These are phyloP conservation scores for Claviceps purpurea DNA, from an alignment of 2,329 filamentous ascomycete genomes.

Conservation along the genomic window DNA sequence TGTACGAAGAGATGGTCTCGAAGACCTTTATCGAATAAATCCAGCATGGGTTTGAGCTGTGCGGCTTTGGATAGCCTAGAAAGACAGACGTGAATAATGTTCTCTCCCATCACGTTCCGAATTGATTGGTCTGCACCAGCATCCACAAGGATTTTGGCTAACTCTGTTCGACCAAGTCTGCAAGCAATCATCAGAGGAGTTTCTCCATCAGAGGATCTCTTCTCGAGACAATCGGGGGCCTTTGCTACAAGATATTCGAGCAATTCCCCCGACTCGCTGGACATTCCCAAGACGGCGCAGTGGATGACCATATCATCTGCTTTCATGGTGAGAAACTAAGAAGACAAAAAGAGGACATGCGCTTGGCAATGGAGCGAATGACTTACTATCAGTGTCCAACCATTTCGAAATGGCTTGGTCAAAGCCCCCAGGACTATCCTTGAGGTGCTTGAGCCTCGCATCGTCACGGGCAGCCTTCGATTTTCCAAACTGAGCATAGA, in stretches of 20 bases:
- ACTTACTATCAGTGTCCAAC: conserved; percentile 42
- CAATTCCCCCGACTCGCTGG: conserved; percentile 33
- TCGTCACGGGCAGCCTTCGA: conserved; percentile 48
- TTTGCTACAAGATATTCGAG: conserved; percentile 53
- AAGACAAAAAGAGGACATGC: background rate
- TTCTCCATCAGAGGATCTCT: conserved; percentile 40
- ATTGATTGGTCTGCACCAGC: conserved; percentile 56
- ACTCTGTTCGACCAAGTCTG: conserved; percentile 36
- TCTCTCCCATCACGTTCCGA: conserved; percentile 47
- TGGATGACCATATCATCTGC: conserved; percentile 52
- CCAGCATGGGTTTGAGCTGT: conserved; percentile 34
- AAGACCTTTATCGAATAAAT: conserved; percentile 44
- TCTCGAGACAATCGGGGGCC: conserved; percentile 48
- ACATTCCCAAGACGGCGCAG: conserved; percentile 41
- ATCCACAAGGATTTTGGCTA: conserved; percentile 47
- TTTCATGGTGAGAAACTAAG: conserved; percentile 10
- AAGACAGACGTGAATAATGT: conserved; percentile 52
- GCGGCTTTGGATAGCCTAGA: conserved; percentile 17
- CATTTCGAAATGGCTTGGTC: conserved; percentile 49
- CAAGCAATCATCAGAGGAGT: conserved; percentile 62
- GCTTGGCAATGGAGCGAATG: conserved; percentile 18
- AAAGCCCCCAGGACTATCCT: conserved; percentile 46
- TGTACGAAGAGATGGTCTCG: conserved; percentile 45
- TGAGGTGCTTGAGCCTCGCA: conserved; percentile 46
- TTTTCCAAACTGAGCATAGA: conserved; percentile 54